Base-by-base conservation (phyloP, 192 early-diverging fungal genomes). In the Backusella sp. region DNA sequence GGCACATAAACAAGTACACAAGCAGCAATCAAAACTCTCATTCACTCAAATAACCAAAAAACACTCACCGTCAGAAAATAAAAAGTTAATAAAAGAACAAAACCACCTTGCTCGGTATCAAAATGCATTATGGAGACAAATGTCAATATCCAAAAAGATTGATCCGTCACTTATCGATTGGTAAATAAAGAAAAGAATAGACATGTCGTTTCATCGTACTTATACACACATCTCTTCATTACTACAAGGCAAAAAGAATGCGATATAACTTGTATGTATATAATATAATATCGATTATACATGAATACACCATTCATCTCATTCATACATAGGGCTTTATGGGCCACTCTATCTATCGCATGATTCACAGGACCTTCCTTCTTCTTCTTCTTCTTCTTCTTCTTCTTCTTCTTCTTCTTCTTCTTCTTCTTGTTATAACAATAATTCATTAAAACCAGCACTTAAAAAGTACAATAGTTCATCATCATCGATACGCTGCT, bases 61-160 rank as follows among this genome's bases (percentile, higher is more conserved):
- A 76, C 17, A 21, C 70, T 19, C 69, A 17, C 37, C 46, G 28
- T 19, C 41, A 14, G 41, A 30, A 52, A 42, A 52, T 28, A 6
- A 41, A 30, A 30, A 62, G n/a, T 32, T 76, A 26, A 26, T 49
- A 66, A 67, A 67, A 14, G 81, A 82, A 42, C 52, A 75, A 15
- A 37, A 73, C 6, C 69, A 77, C 11, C 44, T 79, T 5, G 52
- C 70, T 42, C 49, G 81, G 17, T 76, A 76, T 68, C 73, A 82
- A 65, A 82, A 82, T 72, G 81, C 81, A 4, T 49, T 82, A 30
- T 82, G 81, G 81, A 70, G 81, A 39, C 77, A 82, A 73, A 82
- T 82, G 81, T 35, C 81, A 15, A 49, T 28, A 26, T 4, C 19
- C 6, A 30, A 30, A 73, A 49, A 72, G 36, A 53, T 82, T 4